Base-by-base conservation (phyloP, 169 alveolate genomes). In the Cryptosporidium ubiquitum region DNA sequence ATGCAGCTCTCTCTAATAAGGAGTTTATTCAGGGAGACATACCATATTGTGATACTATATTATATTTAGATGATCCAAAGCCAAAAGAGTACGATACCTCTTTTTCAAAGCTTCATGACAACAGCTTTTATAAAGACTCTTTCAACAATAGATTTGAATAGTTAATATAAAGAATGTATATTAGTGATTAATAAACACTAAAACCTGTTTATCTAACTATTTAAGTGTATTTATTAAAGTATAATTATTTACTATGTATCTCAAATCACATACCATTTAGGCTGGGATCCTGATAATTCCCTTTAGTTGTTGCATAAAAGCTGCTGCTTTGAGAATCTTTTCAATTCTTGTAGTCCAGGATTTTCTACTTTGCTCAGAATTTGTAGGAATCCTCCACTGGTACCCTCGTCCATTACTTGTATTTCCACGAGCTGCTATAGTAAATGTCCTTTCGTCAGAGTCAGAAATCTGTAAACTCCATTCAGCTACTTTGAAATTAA, bases 341-440 rank as follows among this genome's bases (percentile, higher is more conserved):
- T 79, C 89, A 33, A 79, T 79, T 49, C 89, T 79, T 1, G 37
- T 79, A 5, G 75, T 79, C 89, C 89, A 79, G 20, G 89, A 79
- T 49, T 79, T 79, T 40, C 89, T 79, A 12, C 29, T 31, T 40
- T 79, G 89, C 12, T 60, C 68, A 18, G 89, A 79, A 61, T 64
- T 79, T n/a, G 51, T 23, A 31, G 89, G 89, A 18, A 79, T 16
- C n/a, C 75, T 79, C 89, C 89, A 79, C 42, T 79, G 79, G 40
- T 79, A 79, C n/a, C 79, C 79, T n/a, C 85, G 39, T 1, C 85
- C 85, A n/a, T 73, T 73, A 40, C 86, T 74, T 23, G 51, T 61
- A 44, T 47, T 79, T 14, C 79, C 89, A 16, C 49, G 35, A 12
- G 89, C 40, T 26, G 23, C 20, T 16, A 79, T 64, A 26, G 75